Evolutionary conservation across 768 basidiomycete genomes (phyloP).

Genomic region (Termitomyces sp.): DNA sequence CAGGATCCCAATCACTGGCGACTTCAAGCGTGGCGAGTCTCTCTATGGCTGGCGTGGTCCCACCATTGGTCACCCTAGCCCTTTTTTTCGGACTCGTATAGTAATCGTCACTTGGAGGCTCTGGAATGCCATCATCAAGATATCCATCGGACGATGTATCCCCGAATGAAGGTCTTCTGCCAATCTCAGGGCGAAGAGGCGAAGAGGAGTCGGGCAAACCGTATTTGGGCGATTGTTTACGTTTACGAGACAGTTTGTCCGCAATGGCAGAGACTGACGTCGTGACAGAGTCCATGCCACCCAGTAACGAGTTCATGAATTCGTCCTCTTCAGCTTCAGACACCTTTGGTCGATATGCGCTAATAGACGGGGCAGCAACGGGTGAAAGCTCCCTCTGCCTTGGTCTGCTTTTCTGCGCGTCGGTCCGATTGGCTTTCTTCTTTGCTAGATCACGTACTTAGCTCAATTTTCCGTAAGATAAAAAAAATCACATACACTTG

Average conservation of each 20-base stretch:
- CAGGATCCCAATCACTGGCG: conserved; percentile 41
- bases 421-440: conserved; percentile 39
- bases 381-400: conserved; percentile 50
- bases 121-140: conserved; percentile 28
- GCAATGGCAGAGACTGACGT: conserved; percentile 29
- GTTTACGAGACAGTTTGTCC: conserved; percentile 48
- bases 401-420: conserved; percentile 35
- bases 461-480: not conserved
- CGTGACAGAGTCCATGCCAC: conserved; percentile 58
- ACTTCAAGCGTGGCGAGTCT: conserved; percentile 60
- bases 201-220: conserved; percentile 40
- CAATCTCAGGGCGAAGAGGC: conserved; percentile 30
- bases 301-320: conserved; percentile 83
- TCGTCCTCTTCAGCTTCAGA: conserved; percentile 82
- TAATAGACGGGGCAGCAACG: conserved; percentile 59
- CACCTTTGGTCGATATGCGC: conserved; percentile 74
- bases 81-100: conserved; percentile 73
- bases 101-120: conserved; percentile 57
- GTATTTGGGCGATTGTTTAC: conserved; percentile 57
- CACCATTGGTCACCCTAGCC: conserved; percentile 39
- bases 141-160: conserved; percentile 50
- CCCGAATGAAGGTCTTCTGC: conserved; percentile 28
- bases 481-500: conserved; percentile 31
- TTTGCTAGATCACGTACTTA: conserved; percentile 23
- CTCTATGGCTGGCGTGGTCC: conserved; percentile 53